Conservation (phyloP, 805 yeast species). For the Yamadazyma philogaea region DNA sequence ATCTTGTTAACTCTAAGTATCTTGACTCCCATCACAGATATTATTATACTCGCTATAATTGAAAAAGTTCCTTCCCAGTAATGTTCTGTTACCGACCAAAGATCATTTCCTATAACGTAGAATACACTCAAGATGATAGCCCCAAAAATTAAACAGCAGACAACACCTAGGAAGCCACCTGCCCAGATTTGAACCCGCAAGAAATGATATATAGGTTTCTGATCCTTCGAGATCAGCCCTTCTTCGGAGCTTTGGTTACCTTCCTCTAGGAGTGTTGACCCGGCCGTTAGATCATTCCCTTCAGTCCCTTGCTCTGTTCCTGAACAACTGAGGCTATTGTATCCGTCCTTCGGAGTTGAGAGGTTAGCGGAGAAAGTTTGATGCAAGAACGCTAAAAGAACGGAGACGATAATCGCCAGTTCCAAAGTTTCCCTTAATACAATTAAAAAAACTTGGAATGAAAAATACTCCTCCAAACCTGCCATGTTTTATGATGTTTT, state of each 20-base stretch:
- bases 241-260: neutral
- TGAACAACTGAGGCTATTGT: neutral
- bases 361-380: conserved; percentile 42
- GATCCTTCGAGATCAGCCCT: conserved; percentile 1
- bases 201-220: conserved; percentile 15
- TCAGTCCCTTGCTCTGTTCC: neutral
- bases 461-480: conserved; percentile 44
- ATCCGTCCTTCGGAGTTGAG: neutral
- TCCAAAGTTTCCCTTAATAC: conserved; percentile 72
- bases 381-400: conserved; percentile 64
- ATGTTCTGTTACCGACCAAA: conserved; percentile 46
- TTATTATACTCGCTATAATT: conserved; percentile 42
- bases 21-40: conserved; percentile 45
- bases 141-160: conserved; percentile 39
- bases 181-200: conserved; percentile 41
- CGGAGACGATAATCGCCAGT: conserved; percentile 73
- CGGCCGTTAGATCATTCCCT: neutral
- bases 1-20: conserved; percentile 42
- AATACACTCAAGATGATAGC: conserved; percentile 36
- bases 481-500: conserved; percentile 6
- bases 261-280: neutral
- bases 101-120: conserved; percentile 40
- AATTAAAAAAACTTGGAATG: conserved; percentile 71
- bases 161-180: conserved; percentile 42
- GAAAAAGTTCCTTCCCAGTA: conserved; percentile 49